Evolutionary conservation across 2,329 filamentous ascomycete species (phyloP).

Genomic region (Exophiala lecanii-corni): DNA sequence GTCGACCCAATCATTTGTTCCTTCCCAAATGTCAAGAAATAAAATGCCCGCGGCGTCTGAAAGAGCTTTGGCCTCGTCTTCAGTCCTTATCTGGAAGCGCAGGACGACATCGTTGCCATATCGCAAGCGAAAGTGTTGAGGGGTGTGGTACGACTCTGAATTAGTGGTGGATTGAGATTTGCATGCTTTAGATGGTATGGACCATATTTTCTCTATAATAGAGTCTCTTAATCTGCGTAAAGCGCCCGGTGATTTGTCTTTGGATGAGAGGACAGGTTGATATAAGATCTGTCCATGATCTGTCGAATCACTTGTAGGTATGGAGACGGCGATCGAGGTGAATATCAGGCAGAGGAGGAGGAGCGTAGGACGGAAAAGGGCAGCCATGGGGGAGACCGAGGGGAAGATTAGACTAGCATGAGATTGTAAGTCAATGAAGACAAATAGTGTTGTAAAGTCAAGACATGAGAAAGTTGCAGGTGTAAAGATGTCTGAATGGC

Average conservation of each 20-base stretch:
- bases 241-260: constrained; percentile 11
- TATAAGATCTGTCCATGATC: constrained; percentile 5
- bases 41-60: constrained; percentile 69
- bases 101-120: constrained; percentile 84
- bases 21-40: constrained; percentile 87
- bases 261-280: constrained; percentile 4
- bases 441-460: too few relatives aligned
- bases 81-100: constrained; percentile 72
- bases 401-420: not conserved
- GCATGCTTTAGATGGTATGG: constrained; percentile 29
- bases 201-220: constrained; percentile 42
- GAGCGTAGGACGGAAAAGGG: constrained; percentile 12
- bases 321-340: constrained; percentile 8
- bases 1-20: constrained; percentile 76
- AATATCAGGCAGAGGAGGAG: constrained; percentile 12
- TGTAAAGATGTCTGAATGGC: too few relatives aligned
- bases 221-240: constrained; percentile 35
- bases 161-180: constrained; percentile 23
- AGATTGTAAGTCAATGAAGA: too few relatives aligned
- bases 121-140: constrained; percentile 40
- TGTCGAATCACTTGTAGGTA: constrained; percentile 15
- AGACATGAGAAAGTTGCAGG: too few relatives aligned
- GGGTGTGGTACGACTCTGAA: constrained; percentile 15
- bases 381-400: constrained; percentile 13
- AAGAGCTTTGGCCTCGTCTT: constrained; percentile 64